Conservation (phyloP, 805 yeast genomes). For the Saccharomycopsis javanensis region DNA sequence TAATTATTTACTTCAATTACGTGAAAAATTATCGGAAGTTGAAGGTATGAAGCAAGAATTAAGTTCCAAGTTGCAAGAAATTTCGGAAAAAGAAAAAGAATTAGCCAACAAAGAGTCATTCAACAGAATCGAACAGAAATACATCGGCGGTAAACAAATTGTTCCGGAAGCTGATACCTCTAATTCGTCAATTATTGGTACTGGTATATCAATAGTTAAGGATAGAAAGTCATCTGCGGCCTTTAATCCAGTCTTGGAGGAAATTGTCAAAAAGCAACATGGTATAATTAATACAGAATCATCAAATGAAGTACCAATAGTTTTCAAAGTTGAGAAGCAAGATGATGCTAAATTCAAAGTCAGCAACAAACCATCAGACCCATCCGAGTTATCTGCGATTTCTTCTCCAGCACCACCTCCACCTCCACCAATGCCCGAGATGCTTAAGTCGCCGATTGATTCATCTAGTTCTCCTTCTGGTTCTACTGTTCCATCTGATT, state of each 20-base stretch:
- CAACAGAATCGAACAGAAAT: conserved; percentile 13
- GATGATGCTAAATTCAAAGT: conserved; percentile 4
- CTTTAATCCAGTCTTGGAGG: conserved; percentile 11
- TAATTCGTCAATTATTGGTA: conserved; percentile 1
- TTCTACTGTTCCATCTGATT: conserved; percentile 31
- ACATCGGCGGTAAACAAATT: conserved; percentile 10
- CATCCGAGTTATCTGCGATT: not conserved
- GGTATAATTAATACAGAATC: not conserved
- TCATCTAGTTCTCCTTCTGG: conserved; percentile 25
- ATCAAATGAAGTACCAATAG: not conserved
- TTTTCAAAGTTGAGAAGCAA: conserved; percentile 1
- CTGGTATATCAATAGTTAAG: not conserved
- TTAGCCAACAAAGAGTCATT: conserved; percentile 1
- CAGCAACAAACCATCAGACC: not conserved
- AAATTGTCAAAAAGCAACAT: conserved; percentile 5
- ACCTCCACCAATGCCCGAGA: conserved; percentile 22
- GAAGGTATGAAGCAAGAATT: conserved; percentile 33
- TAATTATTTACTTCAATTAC: conserved; percentile 20
- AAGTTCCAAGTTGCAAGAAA: conserved; percentile 30
- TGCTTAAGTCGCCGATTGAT: not conserved
- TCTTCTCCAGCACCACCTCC: conserved; percentile 18
- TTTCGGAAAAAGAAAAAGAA: conserved; percentile 20
- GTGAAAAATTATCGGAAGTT: conserved; percentile 34
- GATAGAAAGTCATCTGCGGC: conserved; percentile 1
- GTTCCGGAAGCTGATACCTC: conserved; percentile 6